These are phyloP conservation scores for Ceratocystis eucalypticola DNA, from an alignment of 2,329 filamentous ascomycete species.

Conservation along the genomic window DNA sequence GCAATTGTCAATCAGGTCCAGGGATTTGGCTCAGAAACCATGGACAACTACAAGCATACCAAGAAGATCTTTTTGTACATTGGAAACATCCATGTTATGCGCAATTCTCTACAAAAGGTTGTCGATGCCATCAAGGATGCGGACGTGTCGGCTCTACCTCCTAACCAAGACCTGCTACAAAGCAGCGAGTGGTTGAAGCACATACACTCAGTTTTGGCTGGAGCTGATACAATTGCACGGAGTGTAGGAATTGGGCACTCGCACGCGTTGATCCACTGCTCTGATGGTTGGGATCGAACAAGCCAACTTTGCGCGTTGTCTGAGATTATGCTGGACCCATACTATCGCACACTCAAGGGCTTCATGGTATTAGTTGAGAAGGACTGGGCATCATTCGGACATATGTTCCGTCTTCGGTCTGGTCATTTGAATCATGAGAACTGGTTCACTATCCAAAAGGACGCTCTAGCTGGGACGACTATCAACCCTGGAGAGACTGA, in stretches of 20 bases:
- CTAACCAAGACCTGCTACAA: constrained; percentile 64
- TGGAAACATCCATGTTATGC: constrained; percentile 97
- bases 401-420: constrained; percentile 91
- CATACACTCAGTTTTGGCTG: constrained; percentile 70
- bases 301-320: constrained; percentile 85
- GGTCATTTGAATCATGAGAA: constrained; percentile 81
- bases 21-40: constrained; percentile 89
- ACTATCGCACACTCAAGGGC: constrained; percentile 84
- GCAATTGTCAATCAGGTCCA: constrained; percentile 88
- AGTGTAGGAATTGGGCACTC: constrained; percentile 87
- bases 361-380: constrained; percentile 94
- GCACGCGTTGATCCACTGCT: constrained; percentile 93
- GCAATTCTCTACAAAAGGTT: constrained; percentile 74
- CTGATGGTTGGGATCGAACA: constrained; percentile 95
- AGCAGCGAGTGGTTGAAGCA: constrained; percentile 89
- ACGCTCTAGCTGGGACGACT: constrained; percentile 52
- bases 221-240: constrained; percentile 68
- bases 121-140: constrained; percentile 83
- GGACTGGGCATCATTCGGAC: constrained; percentile 93
- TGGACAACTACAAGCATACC: constrained; percentile 90
- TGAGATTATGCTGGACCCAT: constrained; percentile 88
- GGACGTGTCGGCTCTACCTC: constrained; percentile 69
- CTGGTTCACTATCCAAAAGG: constrained; percentile 82
- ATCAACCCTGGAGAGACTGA: constrained; percentile 50
- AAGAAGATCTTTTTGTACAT: constrained; percentile 89